phyloP scores from a whole-genome alignment of 495 filamentous ascomycete genomes.

The Parathielavia appendiculata region DNA sequence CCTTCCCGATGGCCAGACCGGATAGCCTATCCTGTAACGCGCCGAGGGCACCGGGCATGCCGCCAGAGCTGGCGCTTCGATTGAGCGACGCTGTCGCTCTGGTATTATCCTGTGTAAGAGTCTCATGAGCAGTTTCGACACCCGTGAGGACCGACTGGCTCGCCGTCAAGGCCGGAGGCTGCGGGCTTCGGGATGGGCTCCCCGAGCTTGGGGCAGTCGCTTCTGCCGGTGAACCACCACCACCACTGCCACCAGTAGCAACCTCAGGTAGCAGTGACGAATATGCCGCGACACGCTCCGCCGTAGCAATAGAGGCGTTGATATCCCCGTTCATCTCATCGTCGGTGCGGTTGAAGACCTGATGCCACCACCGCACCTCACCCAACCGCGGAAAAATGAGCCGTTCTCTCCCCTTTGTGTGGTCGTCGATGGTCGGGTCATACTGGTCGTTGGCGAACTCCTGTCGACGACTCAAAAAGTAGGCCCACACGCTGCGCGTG shows the following conservation, averaged over 20 bases:
- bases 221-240: conserved; percentile 22
- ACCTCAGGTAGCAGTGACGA: conserved; percentile 23
- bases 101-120: conserved; percentile 40
- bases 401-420: conserved; percentile 68
- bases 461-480: conserved; percentile 72
- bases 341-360: conserved; percentile 77
- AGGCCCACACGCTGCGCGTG: conserved; percentile 91
- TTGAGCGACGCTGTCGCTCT: conserved; percentile 31
- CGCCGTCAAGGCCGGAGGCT: conserved; percentile 32
- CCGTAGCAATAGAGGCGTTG: conserved; percentile 38
- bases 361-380: conserved; percentile 83
- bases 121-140: conserved; percentile 39
- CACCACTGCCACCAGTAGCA: conserved; percentile 10
- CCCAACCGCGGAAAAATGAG: conserved; percentile 70
- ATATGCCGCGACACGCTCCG: conserved; percentile 30
- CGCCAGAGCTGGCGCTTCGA: conserved; percentile 40
- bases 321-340: conserved; percentile 83
- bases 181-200: conserved; percentile 29
- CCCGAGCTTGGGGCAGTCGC: conserved; percentile 14
- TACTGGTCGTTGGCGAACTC: conserved; percentile 82
- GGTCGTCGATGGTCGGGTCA: conserved; percentile 69
- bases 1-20: conserved; percentile 40
- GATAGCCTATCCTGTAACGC: conserved; percentile 46
- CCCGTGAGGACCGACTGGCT: conserved; percentile 42
- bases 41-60: conserved; percentile 37